Evolutionary conservation across 23 red algal genomes (phyloP).

Genomic region (Gracilaria vermiculophylla): DNA sequence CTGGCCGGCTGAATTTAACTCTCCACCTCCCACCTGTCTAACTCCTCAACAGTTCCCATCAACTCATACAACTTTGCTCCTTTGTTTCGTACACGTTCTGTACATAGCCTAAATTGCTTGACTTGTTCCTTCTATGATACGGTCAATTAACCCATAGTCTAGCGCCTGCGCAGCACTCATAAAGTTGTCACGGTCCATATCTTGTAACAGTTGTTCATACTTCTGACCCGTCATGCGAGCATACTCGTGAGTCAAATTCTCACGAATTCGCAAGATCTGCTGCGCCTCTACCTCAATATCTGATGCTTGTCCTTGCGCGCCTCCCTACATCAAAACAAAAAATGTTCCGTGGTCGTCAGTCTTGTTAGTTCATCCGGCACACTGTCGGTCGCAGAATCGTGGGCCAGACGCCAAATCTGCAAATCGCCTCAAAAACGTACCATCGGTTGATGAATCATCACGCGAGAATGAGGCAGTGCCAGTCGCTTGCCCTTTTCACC

Average conservation of each 20-base stretch:
- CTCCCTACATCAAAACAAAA: slow-evolving; percentile 50
- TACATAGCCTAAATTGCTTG: slow-evolving; percentile 26
- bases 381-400: not conserved
- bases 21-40: not conserved
- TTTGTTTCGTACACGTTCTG: not conserved
- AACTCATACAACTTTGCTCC: not conserved
- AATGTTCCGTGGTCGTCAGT: not conserved
- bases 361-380: not conserved
- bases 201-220: slow-evolving; percentile 89
- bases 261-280: slow-evolving; percentile 96
- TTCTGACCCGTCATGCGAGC: slow-evolving; percentile 95
- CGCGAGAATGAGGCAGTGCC: slow-evolving; percentile 93
- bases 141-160: slow-evolving; percentile 97
- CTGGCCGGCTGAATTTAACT: not conserved
- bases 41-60: not conserved
- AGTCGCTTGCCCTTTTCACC: slow-evolving; percentile 91
- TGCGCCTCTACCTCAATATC: slow-evolving; percentile 99
- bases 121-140: slow-evolving; percentile 93
- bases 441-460: slow-evolving; percentile 99
- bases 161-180: slow-evolving; percentile 92
- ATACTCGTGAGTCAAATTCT: slow-evolving; percentile 97
- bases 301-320: slow-evolving; percentile 95
- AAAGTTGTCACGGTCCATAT: slow-evolving; percentile 99
- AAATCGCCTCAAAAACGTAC: slow-evolving; percentile 6
- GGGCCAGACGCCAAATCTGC: not conserved